Evolutionary conservation across 2,329 filamentous ascomycete genomes (phyloP), one percentile per base, ranked within the genome.

Genomic region (Chaetomium globosum): DNA sequence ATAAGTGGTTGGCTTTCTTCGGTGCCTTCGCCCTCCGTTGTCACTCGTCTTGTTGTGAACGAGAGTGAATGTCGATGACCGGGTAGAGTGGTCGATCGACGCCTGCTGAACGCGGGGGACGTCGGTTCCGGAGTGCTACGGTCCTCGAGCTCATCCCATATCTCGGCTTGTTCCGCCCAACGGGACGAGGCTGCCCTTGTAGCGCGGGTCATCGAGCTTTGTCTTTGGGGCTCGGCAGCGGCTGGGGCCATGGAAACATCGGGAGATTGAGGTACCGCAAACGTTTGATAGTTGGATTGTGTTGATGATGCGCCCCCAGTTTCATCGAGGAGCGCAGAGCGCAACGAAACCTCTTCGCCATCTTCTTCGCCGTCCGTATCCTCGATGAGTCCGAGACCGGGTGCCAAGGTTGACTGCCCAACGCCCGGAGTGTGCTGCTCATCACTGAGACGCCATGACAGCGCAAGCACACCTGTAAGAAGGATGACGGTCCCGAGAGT

Each of bases 361-460:
- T 86, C 84, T 39, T 89, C 87, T 54, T 89, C 85, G 57, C 80
- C 83, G 60, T 86, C 81, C 1, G 85, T 86, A 60, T 90, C 87
- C 65, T 93, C 90, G 48, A 96, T 83, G 26, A 96, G 84, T 33
- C 92, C 93, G 65, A 97, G 84, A 5, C 93, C 93, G 1, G 93
- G 93, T 0, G 92, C 87, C 23, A 97, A 83, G 0, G 88, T 87
- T 0, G 90, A 92, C 74, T 88, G 85, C 1, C 85, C 82, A 55
- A 85, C 83, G 36, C 79, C 83, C 2, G 84, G 87, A 49, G 81
- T 83, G 70, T 83, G 85, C 72, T 89, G 88, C 70, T 90, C 89
- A 73, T 94, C 91, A 75, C 91, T 92, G 63, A 99, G 84, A 66
- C 95, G 89, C 94, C 95, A 98, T 39, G 93, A 97, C 3, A 99